These are phyloP conservation scores for Leonotis leonurus DNA, from an alignment of 257 asterid species.

Conservation along the genomic window DNA sequence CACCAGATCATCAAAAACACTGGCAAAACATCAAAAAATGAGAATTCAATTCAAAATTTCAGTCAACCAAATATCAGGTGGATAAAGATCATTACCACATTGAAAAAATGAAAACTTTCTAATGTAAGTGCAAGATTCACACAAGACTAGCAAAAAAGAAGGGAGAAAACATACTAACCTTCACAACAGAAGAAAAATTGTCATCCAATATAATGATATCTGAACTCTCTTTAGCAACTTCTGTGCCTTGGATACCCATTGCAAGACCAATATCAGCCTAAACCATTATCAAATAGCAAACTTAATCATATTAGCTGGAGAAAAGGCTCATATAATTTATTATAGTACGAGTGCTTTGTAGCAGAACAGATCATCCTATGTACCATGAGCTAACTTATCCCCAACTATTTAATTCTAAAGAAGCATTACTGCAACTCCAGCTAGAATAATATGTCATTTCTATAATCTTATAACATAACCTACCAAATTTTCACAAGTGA, in stretches of 20 bases:
- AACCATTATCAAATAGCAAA: conserved; percentile 6
- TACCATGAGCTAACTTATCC: not conserved
- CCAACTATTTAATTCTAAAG: not conserved
- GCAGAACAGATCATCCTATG: not conserved
- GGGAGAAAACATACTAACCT: conserved; percentile 43
- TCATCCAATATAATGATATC: conserved; percentile 96
- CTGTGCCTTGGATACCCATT: conserved; percentile 98
- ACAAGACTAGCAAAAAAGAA: not conserved
- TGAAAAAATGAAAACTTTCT: not conserved
- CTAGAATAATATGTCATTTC: not conserved
- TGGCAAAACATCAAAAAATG: not conserved
- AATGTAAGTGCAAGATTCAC: not conserved
- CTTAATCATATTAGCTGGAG: conserved; percentile 4
- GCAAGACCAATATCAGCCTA: conserved; percentile 99
- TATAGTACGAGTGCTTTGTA: not conserved
- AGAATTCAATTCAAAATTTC: not conserved
- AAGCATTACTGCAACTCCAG: not conserved
- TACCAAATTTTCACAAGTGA: not conserved
- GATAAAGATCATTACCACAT: not conserved
- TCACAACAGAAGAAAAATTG: conserved; percentile 90
- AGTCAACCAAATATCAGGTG: not conserved
- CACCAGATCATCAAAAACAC: not conserved
- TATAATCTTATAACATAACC: not conserved
- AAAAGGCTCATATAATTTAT: not conserved
- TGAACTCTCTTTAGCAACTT: conserved; percentile 98